Base-by-base conservation (phyloP, 1,284 basidiomycete species). In the Porogramme epimiltina region DNA sequence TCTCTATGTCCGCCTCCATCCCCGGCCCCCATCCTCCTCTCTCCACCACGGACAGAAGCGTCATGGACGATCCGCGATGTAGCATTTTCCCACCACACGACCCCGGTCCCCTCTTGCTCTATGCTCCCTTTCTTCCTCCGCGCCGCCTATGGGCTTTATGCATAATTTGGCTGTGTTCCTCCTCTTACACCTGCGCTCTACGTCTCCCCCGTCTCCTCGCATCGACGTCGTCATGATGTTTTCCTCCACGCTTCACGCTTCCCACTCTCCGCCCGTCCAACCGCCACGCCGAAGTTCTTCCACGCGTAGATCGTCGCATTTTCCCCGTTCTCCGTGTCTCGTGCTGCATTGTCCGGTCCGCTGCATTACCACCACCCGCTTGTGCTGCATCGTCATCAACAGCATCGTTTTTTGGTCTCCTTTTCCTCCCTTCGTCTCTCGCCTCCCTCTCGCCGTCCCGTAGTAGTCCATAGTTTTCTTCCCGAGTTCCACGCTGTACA, bases 1-100 rank as follows among this genome's bases (percentile, higher is more conserved):
- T 36, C 33, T 37, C 44, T 41, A 25, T 49, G 33, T 44, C 42
- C 48, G 47, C 49, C 56, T 45, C 47, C 44, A 44, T 47, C 31
- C 46, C 37, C 49, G 51, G 57, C 45, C 44, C n/a, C 50, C 43
- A 31, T 28, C 40, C 34, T 47, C 47, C 38, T 45, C 49, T 42
- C 52, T 47, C 22, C 44, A 51, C 46, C 47, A 53, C 53, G 55
- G 55, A 57, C 58, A 55, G 58, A 56, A 52, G 46, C 51, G 51
- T 52, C 47, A 52, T 49, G 55, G 55, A 57, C 58, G 58, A 55
- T 57, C 51, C 55, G 55, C 55, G 58, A 54, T 57, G 58, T 55
- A 59, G 58, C 51, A 58, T 56, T 56, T 52, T 2, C 40, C 25
- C 19, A 24, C 19, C 45, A 39, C 38, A 24, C 34, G n/a, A 36